These are phyloP conservation scores for Pseudopyricularia javanii DNA, from an alignment of 2,329 filamentous ascomycete species.

Conservation along the genomic window DNA sequence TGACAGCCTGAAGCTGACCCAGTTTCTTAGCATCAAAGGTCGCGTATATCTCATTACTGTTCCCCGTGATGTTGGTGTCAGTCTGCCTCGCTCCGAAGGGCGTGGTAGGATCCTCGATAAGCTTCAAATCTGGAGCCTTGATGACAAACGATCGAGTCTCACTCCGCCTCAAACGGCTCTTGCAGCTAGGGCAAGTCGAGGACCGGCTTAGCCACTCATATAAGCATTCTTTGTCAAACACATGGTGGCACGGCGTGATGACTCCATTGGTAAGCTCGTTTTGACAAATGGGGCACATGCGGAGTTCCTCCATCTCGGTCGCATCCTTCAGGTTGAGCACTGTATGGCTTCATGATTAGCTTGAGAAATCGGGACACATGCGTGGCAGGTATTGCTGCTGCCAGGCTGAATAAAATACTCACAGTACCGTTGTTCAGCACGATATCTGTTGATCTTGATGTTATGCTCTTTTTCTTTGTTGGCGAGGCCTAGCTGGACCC, in stretches of 20 bases:
- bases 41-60: constrained; percentile 54
- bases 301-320: constrained; percentile 51
- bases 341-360: constrained; percentile 14
- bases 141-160: constrained; percentile 80
- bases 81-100: constrained; percentile 5
- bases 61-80: constrained; percentile 7
- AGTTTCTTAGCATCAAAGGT: constrained; percentile 61
- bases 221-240: constrained; percentile 86
- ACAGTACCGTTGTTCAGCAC: constrained; percentile 67
- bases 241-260: constrained; percentile 79
- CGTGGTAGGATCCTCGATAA: constrained; percentile 16
- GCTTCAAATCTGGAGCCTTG: constrained; percentile 61
- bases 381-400: background rate
- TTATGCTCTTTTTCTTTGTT: constrained; percentile 37
- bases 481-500: constrained; percentile 26
- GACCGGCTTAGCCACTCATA: constrained; percentile 63
- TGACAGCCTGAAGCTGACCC: constrained; percentile 69
- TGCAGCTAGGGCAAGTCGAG: constrained; percentile 75
- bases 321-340: constrained; percentile 40
- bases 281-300: constrained; percentile 80
- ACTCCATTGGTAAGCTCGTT: constrained; percentile 64
- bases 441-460: constrained; percentile 46
- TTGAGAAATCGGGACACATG: constrained; percentile 2
- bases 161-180: constrained; percentile 46
- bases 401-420: constrained; percentile 14